Base-by-base conservation (phyloP, 129 eudicot genomes). In the Lactuca saligna region DNA sequence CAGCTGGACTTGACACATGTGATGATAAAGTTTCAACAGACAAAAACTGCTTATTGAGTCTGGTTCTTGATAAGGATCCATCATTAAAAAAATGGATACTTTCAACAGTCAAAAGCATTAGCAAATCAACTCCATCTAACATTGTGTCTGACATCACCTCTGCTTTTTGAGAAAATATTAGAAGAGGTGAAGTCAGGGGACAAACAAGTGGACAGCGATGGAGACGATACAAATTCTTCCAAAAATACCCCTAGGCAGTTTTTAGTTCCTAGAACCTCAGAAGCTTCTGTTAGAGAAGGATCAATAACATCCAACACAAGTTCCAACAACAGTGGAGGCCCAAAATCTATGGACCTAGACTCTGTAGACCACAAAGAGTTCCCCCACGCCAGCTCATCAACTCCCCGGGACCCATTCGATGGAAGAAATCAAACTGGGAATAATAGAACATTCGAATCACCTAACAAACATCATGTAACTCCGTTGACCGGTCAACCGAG, bases 21-120 rank as follows among this genome's bases (percentile, higher is more conserved):
- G 61, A 65, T 62, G 86, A 41, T 60, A 51, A 61, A 63, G 85
- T 51, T 55, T 72, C 75, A 61, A 70, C 57, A 41, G 81, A 70
- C 56, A 66, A 72, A 77, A 77, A 62, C 50, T 86, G 97, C 88
- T 81, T 94, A 69, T 68, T 94, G 73, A 80, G 78, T 61, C 76
- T 83, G 97, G 87, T 85, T 71, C 87, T 89, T 69, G 57, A 42
- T 13, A 81, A 84, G 70, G 86, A 94, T 68, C 88, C 69, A 42
- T 85, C 95, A 33, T 48, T 94, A 69, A 85, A 61, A 81, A 74
- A 70, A 25, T 94, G 86, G 96, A 70, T 94, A n/a, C 74, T 83
- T 62, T 68, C 82, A 41, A 87, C 66, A 78, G 89, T 85, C 61
- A 79, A 70, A 79, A 85, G 72, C 65, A 70, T 94, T 29, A 74